Conservation (phyloP, 345 rosid genomes). For the Clausena lansium region DNA sequence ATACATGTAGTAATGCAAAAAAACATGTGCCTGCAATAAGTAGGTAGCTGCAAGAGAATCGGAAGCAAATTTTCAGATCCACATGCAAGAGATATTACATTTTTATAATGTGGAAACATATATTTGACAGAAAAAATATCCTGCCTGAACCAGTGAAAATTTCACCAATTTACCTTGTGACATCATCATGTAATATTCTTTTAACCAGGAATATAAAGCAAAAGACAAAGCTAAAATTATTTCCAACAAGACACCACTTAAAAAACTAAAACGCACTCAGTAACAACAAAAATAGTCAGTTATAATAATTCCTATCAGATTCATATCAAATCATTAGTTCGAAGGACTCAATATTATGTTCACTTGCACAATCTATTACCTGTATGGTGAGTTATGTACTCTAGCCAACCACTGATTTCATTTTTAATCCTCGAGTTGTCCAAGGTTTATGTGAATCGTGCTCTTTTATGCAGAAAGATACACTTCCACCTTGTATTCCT, state of each 20-base stretch:
- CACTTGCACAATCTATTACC: slow-evolving; percentile 10
- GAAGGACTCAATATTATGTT: background rate
- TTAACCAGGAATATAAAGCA: background rate
- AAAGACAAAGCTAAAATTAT: background rate
- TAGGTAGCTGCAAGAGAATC: background rate
- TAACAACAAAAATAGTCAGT: background rate
- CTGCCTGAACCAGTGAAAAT: background rate
- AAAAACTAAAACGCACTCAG: background rate
- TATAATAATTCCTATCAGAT: background rate
- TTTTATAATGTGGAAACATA: background rate
- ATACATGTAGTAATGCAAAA: background rate
- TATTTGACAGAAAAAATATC: background rate
- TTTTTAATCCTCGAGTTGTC: background rate
- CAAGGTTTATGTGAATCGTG: background rate
- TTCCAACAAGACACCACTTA: background rate
- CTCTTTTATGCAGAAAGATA: slow-evolving; percentile 13
- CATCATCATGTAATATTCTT: background rate
- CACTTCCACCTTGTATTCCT: slow-evolving; percentile 45
- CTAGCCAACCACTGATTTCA: background rate
- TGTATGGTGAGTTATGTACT: background rate
- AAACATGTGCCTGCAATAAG: too few species aligned
- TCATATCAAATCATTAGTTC: background rate
- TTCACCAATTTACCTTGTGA: background rate
- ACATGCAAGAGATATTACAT: background rate
- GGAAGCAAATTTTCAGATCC: background rate